Evolutionary conservation across 2,329 filamentous ascomycete genomes (phyloP), one percentile per base, ranked within the genome.

Genomic region (Hirsutella thompsonii): DNA sequence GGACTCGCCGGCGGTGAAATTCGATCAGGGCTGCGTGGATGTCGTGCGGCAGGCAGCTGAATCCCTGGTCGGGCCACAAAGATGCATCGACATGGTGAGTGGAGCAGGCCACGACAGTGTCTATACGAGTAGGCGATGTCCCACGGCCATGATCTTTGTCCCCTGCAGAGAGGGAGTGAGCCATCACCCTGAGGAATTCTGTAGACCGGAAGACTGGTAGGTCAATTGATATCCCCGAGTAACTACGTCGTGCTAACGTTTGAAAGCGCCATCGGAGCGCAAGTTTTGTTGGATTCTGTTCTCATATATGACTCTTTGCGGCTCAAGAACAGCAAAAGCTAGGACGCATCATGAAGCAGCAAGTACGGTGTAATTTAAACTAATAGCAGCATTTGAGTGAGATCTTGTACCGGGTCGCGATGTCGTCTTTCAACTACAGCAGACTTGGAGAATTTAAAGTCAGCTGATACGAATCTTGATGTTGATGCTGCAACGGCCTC

Each of bases 11-110:
- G 76, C 77, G 0, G 70, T 77, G 1, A 69, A 68, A 20, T 87
- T 87, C 55, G 68, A 84, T 46, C 58, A 69, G 1, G 74, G 79
- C 46, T 85, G 81, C 49, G 79, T 86, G 40, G 55, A 64, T 4
- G 80, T 77, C 19, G 78, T 85, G 2, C 64, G 71, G 43, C 61
- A 70, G 37, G 74, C 78, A 28, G 76, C 78, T 0, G 57, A 58
- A 32, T 68, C 67, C 3, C 61, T 77, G 8, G 70, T 76, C 1
- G 69, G 72, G 35, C 52, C 66, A 18, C 57, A 64, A 51, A 65
- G 46, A 28, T 56, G 48, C 52, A 44, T 37, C 18, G 50, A 54
- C 8, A 51, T 66, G 3, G 56, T 56, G 5, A 64, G 61, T 43
- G 61, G 61, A 18, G 61, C 61, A 3, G 57, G 58, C 4, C 61